A percentile compares a stretch with the other conserved stretches of the same genome.
phyloP scores from a whole-genome alignment of 805 yeast genomes.

The Ogataea nitratoaversa region DNA sequence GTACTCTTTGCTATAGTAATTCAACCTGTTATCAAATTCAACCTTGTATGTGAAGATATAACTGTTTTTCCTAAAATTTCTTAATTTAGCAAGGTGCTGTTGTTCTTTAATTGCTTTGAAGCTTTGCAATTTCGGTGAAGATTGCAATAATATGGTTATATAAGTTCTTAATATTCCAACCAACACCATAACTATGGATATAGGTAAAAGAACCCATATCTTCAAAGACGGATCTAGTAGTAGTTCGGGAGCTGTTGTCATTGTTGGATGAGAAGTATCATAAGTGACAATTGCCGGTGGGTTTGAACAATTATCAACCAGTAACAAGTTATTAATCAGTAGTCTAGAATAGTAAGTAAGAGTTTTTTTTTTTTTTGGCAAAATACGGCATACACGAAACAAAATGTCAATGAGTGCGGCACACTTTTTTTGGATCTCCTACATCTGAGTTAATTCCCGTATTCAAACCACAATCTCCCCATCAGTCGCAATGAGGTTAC shows the following conservation, averaged over 20 bases:
- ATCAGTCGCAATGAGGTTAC: too few species aligned
- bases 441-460: too few species aligned
- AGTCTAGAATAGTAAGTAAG: too few species aligned
- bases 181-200: constrained; percentile 82
- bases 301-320: too few species aligned
- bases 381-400: too few species aligned
- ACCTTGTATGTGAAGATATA: constrained; percentile 39
- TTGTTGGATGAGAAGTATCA: constrained; percentile 5
- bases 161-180: constrained; percentile 77
- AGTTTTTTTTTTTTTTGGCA: too few species aligned
- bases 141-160: constrained; percentile 55
- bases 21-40: constrained; percentile 54
- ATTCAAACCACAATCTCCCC: too few species aligned
- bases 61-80: constrained; percentile 52
- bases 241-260: constrained; percentile 42
- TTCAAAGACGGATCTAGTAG: constrained; percentile 77
- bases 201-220: constrained; percentile 89
- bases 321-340: too few species aligned
- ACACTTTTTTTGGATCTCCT: too few species aligned
- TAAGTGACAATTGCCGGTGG: too few species aligned
- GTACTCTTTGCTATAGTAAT: constrained; percentile 42
- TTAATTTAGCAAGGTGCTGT: constrained; percentile 58
- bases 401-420: too few species aligned
- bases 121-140: constrained; percentile 51
- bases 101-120: constrained; percentile 53